Evolutionary conservation across 176 grass and related monocot genomes (phyloP), one percentile per base, ranked within the genome.

Genomic region (Alloteropsis semialata): DNA sequence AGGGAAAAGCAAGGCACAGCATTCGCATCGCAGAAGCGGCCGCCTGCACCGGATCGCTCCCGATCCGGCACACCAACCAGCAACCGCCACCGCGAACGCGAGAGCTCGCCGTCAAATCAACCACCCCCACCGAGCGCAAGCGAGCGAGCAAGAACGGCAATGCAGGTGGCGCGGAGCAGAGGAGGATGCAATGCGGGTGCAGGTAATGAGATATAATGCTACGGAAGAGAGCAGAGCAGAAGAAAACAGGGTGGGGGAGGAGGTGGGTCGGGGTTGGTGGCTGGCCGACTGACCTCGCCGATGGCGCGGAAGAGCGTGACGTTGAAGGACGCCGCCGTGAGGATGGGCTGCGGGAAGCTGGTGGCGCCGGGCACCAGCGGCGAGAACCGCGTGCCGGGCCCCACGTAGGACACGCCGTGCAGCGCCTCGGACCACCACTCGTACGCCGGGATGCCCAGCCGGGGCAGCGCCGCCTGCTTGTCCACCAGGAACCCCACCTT

Each of bases 341-440:
- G 86, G 58, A 98, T 89, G 24, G 92, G 92, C 87, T 93, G 91
- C 18, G 96, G 96, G 67, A 98, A 98, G 82, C 96, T 98, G 65
- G 96, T 98, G n/a, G 96, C 96, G 36, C 55, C 93, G 0, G 96
- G 93, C 0, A 98, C 89, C 1, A 96, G 89, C 78, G 72, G 7
- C 29, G 96, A 90, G 87, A 98, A 98, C 5, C 57, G 33, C 0
- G 96, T 95, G 18, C 96, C 96, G 1, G 93, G 93, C 0, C 96
- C 96, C 16, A 98, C 89, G 76, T 86, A 95, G 37, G 96, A 98
- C 1, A 98, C 96, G 15, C 96, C 96, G 91, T 98, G 96, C 53
- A 98, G 86, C 63, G 96, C 96, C 92, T 98, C 96, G 0, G 93
- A 95, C 96, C 96, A 98, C 96, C 96, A 98, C 87, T 98, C 93